These are phyloP conservation scores for Castanopsis chinensis DNA, from an alignment of 306 rosid genomes.

Conservation along the genomic window DNA sequence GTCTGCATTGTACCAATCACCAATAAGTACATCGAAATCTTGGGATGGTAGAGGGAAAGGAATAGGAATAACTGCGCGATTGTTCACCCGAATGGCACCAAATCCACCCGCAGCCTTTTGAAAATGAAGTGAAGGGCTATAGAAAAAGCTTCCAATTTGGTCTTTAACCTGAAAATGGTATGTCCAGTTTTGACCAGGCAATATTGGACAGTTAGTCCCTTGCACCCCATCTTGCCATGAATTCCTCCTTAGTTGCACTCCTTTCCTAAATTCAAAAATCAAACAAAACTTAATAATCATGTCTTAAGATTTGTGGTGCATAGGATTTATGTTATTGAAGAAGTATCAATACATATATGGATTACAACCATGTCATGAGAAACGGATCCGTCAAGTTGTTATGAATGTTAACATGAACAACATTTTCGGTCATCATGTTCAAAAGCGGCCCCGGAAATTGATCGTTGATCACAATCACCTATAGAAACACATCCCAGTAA, in stretches of 20 bases:
- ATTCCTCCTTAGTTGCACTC: slow-evolving; percentile 8
- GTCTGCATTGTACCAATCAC: neutral
- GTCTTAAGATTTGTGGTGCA: neutral
- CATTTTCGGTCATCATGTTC: neutral
- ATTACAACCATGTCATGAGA: slow-evolving; percentile 11
- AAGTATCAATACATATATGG: neutral
- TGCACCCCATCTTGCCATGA: slow-evolving; percentile 19
- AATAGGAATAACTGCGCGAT: neutral
- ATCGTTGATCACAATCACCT: slow-evolving; percentile 10
- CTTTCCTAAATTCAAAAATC: slow-evolving; percentile 1
- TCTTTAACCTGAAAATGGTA: neutral
- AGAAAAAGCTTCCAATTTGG: slow-evolving; percentile 3
- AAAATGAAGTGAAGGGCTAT: slow-evolving; percentile 6
- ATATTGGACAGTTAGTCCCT: slow-evolving; percentile 12
- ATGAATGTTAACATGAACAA: neutral
- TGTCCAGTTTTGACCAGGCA: slow-evolving; percentile 8
- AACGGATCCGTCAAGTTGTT: slow-evolving; percentile 3
- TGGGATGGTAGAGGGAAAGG: neutral
- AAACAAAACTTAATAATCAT: neutral
- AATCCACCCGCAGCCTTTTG: slow-evolving; percentile 8
- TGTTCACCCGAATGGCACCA: neutral
- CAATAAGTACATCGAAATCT: neutral
- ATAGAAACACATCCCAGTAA: neutral
- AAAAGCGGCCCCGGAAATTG: slow-evolving; percentile 3
- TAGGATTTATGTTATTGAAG: neutral